Conservation (phyloP, 306 rosid genomes). For the Castanea mollissima region DNA sequence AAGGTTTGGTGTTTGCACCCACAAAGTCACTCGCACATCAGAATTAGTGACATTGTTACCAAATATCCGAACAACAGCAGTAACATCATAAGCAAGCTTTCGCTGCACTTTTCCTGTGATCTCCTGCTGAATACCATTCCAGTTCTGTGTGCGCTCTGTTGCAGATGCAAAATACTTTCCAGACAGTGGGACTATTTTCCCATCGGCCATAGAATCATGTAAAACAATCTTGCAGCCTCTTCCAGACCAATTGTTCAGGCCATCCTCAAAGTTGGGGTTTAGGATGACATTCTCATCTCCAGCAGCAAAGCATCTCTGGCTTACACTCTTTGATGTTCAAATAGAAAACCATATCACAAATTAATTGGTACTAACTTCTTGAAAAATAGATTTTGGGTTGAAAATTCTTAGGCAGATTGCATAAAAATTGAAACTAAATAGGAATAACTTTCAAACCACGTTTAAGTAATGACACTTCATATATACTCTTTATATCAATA, state of each 20-base stretch:
- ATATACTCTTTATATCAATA: not conserved
- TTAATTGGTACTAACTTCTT: not conserved
- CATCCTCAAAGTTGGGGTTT: constrained; percentile 80
- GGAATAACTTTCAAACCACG: not conserved
- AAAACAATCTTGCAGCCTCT: constrained; percentile 87
- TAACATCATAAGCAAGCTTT: constrained; percentile 74
- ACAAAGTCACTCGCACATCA: constrained; percentile 73
- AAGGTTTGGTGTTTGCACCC: constrained; percentile 65
- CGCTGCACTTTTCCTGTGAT: constrained; percentile 82
- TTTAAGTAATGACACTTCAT: not conserved
- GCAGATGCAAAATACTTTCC: constrained; percentile 83
- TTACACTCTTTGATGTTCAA: constrained; percentile 34
- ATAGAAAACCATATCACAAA: constrained; percentile 12
- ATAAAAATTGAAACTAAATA: not conserved
- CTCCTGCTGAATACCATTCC: constrained; percentile 96
- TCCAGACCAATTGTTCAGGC: constrained; percentile 82
- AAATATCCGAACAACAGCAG: constrained; percentile 70
- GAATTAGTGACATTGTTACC: constrained; percentile 73
- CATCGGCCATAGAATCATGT: constrained; percentile 70
- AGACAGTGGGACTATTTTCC: constrained; percentile 63
- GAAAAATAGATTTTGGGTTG: not conserved
- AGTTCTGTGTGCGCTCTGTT: constrained; percentile 75
- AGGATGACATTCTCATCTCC: constrained; percentile 56
- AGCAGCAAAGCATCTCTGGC: constrained; percentile 23
- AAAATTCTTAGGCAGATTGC: not conserved